phyloP scores from a whole-genome alignment of 2,329 filamentous ascomycete genomes.

The Fusarium illudens region DNA sequence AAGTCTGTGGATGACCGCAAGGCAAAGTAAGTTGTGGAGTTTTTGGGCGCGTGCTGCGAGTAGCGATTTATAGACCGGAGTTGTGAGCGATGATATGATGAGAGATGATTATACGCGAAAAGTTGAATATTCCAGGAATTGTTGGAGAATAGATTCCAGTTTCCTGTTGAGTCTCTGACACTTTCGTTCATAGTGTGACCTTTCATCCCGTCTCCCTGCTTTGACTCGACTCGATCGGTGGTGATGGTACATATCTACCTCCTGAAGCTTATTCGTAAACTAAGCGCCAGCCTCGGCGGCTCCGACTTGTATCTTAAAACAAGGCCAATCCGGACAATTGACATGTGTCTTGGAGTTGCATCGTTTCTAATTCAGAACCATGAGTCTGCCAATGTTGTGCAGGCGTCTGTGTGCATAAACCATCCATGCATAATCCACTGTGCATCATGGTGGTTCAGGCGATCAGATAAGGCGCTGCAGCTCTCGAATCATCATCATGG shows the following conservation, averaged over 20 bases:
- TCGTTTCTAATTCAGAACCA: neutral
- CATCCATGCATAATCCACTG: neutral
- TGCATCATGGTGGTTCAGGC: slow-evolving; percentile 14
- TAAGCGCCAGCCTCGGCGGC: neutral
- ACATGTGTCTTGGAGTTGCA: neutral
- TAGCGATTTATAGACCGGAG: slow-evolving; percentile 30
- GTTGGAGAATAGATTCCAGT: neutral
- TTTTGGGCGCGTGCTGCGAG: slow-evolving; percentile 26
- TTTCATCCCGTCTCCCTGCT: slow-evolving; percentile 10
- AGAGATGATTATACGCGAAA: slow-evolving; percentile 21
- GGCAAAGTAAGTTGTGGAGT: slow-evolving; percentile 49
- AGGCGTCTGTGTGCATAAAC: slow-evolving; percentile 14
- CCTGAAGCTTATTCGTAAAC: neutral
- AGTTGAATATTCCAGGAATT: neutral
- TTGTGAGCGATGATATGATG: slow-evolving; percentile 26
- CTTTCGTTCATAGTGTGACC: slow-evolving; percentile 1
- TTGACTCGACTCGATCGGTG: neutral
- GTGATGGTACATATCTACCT: neutral
- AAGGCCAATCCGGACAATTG: neutral
- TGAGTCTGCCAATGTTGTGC: neutral
- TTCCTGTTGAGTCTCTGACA: slow-evolving; percentile 17
- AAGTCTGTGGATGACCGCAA: slow-evolving; percentile 74
- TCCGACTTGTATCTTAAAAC: neutral
- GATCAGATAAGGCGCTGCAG: slow-evolving; percentile 17
- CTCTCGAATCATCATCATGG: slow-evolving; percentile 32